phyloP scores from a whole-genome alignment of 768 basidiomycete species.

The Russula sp. region DNA sequence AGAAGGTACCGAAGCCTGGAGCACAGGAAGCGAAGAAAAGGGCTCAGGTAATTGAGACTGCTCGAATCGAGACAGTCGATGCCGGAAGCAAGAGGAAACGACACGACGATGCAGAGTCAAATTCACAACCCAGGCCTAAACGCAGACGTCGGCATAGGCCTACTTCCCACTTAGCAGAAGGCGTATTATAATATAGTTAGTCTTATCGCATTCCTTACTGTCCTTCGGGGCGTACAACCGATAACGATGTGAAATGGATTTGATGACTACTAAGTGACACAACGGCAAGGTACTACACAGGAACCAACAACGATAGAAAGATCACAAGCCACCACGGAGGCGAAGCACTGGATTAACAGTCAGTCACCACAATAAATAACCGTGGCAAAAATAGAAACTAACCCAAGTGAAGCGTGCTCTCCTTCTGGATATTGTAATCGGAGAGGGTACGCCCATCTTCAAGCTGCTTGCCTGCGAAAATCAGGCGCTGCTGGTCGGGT shows the following conservation, averaged over 20 bases:
- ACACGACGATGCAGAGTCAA: constrained; percentile 14
- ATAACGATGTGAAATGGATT: not conserved
- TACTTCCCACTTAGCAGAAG: not conserved
- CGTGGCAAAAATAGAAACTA: not conserved
- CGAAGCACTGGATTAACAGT: constrained; percentile 43
- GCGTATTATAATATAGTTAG: not conserved
- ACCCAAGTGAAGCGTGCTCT: constrained; percentile 63
- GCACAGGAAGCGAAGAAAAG: not conserved
- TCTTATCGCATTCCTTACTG: not conserved
- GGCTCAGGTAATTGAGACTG: constrained; percentile 21
- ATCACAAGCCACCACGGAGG: constrained; percentile 62
- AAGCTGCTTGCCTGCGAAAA: constrained; percentile 91
- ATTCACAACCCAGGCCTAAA: constrained; percentile 20
- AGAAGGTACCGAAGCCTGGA: constrained; percentile 46
- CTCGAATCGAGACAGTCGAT: constrained; percentile 17
- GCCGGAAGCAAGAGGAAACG: constrained; percentile 30
- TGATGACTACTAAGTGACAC: constrained; percentile 6
- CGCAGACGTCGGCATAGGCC: constrained; percentile 28
- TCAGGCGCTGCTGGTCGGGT: constrained; percentile 83
- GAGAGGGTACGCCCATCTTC: constrained; percentile 88
- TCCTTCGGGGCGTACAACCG: not conserved
- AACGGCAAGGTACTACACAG: not conserved
- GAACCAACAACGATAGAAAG: not conserved
- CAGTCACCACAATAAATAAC: not conserved
- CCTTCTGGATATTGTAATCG: constrained; percentile 80